Evolutionary conservation across 306 rosid genomes (phyloP), one percentile per base, ranked within the genome.

Genomic region (Quercus gilva): DNA sequence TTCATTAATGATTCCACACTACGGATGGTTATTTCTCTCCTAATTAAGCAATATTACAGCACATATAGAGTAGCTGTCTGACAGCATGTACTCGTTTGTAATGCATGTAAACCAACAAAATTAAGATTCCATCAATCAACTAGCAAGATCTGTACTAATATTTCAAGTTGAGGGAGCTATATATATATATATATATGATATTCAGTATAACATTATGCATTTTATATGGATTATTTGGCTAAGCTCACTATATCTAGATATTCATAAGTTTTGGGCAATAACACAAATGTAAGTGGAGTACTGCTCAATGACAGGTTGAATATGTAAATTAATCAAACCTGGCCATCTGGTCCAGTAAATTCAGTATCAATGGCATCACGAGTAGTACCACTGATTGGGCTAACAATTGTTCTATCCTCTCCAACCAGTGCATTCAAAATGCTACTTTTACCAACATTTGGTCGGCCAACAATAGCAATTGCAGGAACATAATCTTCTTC

Each of bases 371-470:
- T 92, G 56, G 99, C 99, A 88, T 95, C 99, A 61, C 99, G 99
- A n/a, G 98, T 95, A 37, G 99, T 95, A 81, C 99, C 99, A 81
- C 99, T 95, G 92, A 95, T 76, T 28, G 99, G 99, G 88, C 99
- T 95, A 78, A 95, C 99, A 81, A 95, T 95, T 55, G 98, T 91
- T 85, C 98, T 87, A 88, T 90, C 99, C 85, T 95, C 99, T 26
- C 97, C 94, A 76, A 95, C 92, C 85, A 95, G 78, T 43, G 99
- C 98, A 80, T 95, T 95, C 87, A 95, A 90, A 89, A 95, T 95
- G 89, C 98, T 92, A 81, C 99, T 95, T 84, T 95, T 95, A 79
- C 99, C 98, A 83, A 95, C 99, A 92, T 95, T 95, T 71, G 99
- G 99, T 83, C 99, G 94, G 33, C 99, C 99, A 79, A 95, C 99